These are phyloP conservation scores for Pseudomonodictys pantanalensis DNA, from an alignment of 495 filamentous ascomycete species.

Conservation along the genomic window DNA sequence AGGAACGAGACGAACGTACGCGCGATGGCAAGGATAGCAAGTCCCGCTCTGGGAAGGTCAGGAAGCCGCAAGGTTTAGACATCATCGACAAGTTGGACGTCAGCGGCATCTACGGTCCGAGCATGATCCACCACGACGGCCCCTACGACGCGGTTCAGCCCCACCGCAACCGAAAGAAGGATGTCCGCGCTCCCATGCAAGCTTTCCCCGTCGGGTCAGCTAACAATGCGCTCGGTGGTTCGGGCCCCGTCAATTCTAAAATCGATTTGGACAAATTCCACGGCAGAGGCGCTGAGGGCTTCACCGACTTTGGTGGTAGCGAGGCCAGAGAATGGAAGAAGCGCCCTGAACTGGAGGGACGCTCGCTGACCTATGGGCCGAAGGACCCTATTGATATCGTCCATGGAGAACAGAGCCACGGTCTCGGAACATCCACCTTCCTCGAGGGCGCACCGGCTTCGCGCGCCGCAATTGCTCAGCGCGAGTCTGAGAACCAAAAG, in stretches of 20 bases:
- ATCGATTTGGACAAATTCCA: constrained; percentile 82
- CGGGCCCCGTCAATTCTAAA: constrained; percentile 77
- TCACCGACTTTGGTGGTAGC: constrained; percentile 65
- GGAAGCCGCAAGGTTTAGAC: constrained; percentile 67
- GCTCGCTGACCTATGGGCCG: constrained; percentile 54
- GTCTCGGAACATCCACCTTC: constrained; percentile 93
- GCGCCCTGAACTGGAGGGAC: constrained; percentile 39
- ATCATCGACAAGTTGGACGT: constrained; percentile 97
- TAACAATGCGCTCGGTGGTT: constrained; percentile 88
- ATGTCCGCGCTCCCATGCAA: constrained; percentile 86
- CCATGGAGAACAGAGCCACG: constrained; percentile 78
- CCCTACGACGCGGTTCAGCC: constrained; percentile 98
- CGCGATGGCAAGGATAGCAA: constrained; percentile 52
- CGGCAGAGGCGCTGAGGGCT: constrained; percentile 78
- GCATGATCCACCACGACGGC: constrained; percentile 96
- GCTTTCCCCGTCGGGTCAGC: constrained; percentile 88
- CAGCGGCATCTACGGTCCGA: constrained; percentile 92
- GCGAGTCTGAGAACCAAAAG: constrained; percentile 61
- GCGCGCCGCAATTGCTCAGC: constrained; percentile 73
- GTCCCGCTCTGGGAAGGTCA: constrained; percentile 46
- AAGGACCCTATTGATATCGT: constrained; percentile 62
- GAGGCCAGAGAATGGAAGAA: constrained; percentile 37
- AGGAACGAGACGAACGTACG: constrained; percentile 66
- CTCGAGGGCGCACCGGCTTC: constrained; percentile 91
- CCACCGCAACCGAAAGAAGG: constrained; percentile 83